Evolutionary conservation across 768 basidiomycete genomes (phyloP).

Genomic region (Leccinum boreale): DNA sequence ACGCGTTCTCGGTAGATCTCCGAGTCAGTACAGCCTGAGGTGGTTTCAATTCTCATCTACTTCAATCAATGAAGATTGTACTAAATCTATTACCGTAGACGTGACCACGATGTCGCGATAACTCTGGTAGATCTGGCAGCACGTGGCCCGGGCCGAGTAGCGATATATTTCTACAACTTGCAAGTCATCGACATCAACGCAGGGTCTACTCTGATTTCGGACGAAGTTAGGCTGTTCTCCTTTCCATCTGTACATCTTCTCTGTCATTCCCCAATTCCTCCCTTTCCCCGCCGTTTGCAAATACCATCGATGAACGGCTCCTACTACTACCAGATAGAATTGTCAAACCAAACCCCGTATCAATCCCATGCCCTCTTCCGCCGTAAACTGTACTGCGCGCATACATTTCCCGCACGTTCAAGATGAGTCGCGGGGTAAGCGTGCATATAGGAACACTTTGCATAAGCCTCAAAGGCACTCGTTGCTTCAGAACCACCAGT

Average conservation of each 20-base stretch:
- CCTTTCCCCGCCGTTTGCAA: background rate
- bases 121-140: no score
- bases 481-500: no score
- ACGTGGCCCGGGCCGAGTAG: no score
- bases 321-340: background rate
- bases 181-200: no score
- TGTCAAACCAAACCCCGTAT: background rate
- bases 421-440: background rate
- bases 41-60: no score
- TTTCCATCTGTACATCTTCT: background rate
- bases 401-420: background rate
- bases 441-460: background rate
- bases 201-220: no score
- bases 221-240: background rate
- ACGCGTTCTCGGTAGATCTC: no score
- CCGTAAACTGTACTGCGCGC: background rate
- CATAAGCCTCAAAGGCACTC: background rate
- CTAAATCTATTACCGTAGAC: no score
- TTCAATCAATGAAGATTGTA: no score
- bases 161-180: no score
- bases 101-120: no score
- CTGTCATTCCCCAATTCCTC: background rate
- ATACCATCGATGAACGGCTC: background rate
- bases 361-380: background rate
- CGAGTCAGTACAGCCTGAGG: no score